Base-by-base conservation (phyloP, 495 filamentous ascomycete genomes). In the Thozetella sp. region DNA sequence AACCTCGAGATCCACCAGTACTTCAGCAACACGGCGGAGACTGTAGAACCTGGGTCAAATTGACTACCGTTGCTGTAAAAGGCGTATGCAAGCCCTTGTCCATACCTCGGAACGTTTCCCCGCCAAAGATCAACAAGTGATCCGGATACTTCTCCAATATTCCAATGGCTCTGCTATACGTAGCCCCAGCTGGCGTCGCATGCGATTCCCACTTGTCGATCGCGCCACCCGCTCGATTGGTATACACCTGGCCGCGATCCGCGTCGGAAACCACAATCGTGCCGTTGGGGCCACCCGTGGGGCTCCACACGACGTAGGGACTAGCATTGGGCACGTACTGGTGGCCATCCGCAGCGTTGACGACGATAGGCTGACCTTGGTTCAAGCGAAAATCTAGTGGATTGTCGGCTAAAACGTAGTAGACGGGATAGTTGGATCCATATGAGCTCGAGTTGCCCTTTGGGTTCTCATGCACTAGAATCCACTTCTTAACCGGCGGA, bases 261-360 rank as follows among this genome's bases (percentile, higher is more conserved):
- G 80, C 81, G 4, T 73, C 72, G 57, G 80, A 85, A n/a, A 84
- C 85, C 13, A 89, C 75, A 53, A 86, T 78, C 0, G 85, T 86
- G 11, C 85, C 85, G 57, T 86, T 77, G n/a, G 59, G 62, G 13
- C 83, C 84, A 9, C 85, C 85, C 20, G 76, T 76, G 1, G 79
- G 64, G 0, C 73, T 77, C 84, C 83, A 88, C 0, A 77, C 75
- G 6, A 85, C 76, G 55, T 85, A 86, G 1, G 85, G 85, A 1
- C 79, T 81, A 22, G 78, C 77, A 2, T 70, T 82, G 0, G 86
- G 87, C 54, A 80, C 61, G 0, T 72, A 76, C 9, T 80, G 81
- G 54, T 80, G n/a, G n/a, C n/a, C n/a, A n/a, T n/a, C n/a, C n/a
- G n/a, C n/a, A n/a, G n/a, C 79, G 15, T 72, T 76, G 11, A 74